Evolutionary conservation across 352 stramenopile genomes (phyloP).

Genomic region (Globisporangium abappressorium): DNA sequence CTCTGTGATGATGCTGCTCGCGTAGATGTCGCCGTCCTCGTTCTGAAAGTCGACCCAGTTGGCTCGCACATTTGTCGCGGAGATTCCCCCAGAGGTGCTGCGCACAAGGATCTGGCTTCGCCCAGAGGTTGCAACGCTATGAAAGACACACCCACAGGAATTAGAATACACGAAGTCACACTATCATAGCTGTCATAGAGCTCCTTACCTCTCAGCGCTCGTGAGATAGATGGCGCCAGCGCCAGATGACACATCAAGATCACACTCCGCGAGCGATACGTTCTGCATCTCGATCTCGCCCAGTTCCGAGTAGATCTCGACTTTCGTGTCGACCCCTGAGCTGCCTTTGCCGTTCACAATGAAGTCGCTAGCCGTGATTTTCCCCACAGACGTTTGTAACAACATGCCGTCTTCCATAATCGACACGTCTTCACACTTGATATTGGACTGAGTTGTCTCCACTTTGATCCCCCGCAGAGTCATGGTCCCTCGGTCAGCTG

Average conservation of each 20-base stretch:
- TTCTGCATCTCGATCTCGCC: constrained; percentile 44
- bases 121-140: constrained; percentile 42
- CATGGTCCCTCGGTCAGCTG: constrained; percentile 15
- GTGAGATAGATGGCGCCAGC: constrained; percentile 43
- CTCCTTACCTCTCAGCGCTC: constrained; percentile 36
- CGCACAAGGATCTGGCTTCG: constrained; percentile 46
- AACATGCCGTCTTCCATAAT: constrained; percentile 32
- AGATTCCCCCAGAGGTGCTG: constrained; percentile 50
- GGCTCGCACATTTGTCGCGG: constrained; percentile 31
- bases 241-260: constrained; percentile 45
- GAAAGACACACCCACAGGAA: not conserved
- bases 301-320: constrained; percentile 40
- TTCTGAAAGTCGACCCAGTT: constrained; percentile 64
- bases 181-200: not conserved
- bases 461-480: constrained; percentile 32
- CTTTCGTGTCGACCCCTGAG: constrained; percentile 25
- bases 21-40: constrained; percentile 41
- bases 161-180: not conserved
- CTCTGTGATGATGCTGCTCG: constrained; percentile 29
- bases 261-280: constrained; percentile 48
- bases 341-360: constrained; percentile 35
- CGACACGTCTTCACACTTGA: constrained; percentile 39
- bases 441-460: constrained; percentile 42
- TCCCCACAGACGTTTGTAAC: constrained; percentile 42
- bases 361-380: constrained; percentile 45